Base-by-base conservation (phyloP, 805 yeast species). In the Kodamaea kaohsiungensis region DNA sequence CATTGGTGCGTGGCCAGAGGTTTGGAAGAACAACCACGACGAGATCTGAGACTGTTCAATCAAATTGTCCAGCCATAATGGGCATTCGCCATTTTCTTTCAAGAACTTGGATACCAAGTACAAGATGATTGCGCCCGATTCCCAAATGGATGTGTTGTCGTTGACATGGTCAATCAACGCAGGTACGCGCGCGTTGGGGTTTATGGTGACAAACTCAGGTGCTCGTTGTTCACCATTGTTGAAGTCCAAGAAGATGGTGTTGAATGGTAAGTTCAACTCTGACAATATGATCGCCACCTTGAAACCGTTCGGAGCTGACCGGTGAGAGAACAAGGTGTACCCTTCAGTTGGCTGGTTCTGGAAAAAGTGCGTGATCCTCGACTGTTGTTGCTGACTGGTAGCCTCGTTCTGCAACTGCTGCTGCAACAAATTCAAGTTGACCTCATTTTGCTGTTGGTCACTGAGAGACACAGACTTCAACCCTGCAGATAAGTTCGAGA, bases 1-100 rank as follows among this genome's bases (percentile, higher is more conserved):
- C 96, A 92, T 92, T n/a, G 98, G 97, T 0, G 98, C 96, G 68
- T 91, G 98, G 6, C 98, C 98, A 3, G 96, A 88, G 2, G 97
- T 91, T 72, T 92, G 98, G 77, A 92, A 92, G 65, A 90, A 92
- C 39, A 93, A 77, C 97, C 98, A 92, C 6, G 91, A 83, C 56
- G 84, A 80, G 54, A 92, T 90, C 67, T 88, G 93, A 2, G 92
- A 80, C 73, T 91, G 97, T 59, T 90, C 96, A 12, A 83, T 77
- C 51, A 87, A 67, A 65, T 87, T 87, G 51, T 83, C 86, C 2
- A 96, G 85, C 91, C 96, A 93, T 52, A 91, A 80, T 8, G 89
- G 78, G 62, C 93, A 88, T 39, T 77, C 78, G 7, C 89, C 89
- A 53, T 75, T 80, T 58, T 87, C 89, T 61, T 80, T 81, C 33